These are phyloP conservation scores for Escovopsis sp. DNA, from an alignment of 2,329 filamentous ascomycete species.

Conservation along the genomic window DNA sequence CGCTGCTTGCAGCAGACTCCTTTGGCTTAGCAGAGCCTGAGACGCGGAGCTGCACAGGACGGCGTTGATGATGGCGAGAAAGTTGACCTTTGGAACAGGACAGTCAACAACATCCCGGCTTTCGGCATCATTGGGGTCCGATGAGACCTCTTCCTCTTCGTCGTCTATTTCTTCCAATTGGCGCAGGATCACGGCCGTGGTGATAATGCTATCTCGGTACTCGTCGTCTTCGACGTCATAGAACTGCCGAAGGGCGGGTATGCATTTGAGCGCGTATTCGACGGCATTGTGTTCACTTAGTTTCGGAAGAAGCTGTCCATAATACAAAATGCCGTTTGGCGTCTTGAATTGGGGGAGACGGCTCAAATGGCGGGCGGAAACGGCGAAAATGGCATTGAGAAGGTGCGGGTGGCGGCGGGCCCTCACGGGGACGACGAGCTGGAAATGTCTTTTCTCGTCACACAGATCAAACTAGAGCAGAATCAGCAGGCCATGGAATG, in stretches of 20 bases:
- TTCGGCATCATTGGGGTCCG: constrained; percentile 1
- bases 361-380: constrained; percentile 24
- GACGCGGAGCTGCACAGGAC: constrained; percentile 23
- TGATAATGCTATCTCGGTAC: constrained; percentile 25
- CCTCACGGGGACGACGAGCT: constrained; percentile 21
- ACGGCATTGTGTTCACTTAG: constrained; percentile 24
- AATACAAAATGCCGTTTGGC: constrained; percentile 20
- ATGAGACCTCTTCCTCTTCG: constrained; percentile 20
- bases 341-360: constrained; percentile 25
- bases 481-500: not conserved
- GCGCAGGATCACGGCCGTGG: constrained; percentile 25
- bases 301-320: constrained; percentile 21
- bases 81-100: constrained; percentile 17
- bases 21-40: constrained; percentile 19
- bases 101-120: not conserved
- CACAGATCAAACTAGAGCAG: constrained; percentile 23
- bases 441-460: constrained; percentile 25
- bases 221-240: constrained; percentile 23
- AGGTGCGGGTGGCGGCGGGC: constrained; percentile 22
- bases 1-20: constrained; percentile 23
- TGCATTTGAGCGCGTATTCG: constrained; percentile 26
- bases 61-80: constrained; percentile 25
- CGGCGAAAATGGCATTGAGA: constrained; percentile 26
- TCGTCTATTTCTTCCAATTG: constrained; percentile 28
- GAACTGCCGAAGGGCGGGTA: constrained; percentile 23